Evolutionary conservation across 73 alveolate species (phyloP), one percentile per base, ranked within the genome.

Genomic region (Paramecium biaurelia): DNA sequence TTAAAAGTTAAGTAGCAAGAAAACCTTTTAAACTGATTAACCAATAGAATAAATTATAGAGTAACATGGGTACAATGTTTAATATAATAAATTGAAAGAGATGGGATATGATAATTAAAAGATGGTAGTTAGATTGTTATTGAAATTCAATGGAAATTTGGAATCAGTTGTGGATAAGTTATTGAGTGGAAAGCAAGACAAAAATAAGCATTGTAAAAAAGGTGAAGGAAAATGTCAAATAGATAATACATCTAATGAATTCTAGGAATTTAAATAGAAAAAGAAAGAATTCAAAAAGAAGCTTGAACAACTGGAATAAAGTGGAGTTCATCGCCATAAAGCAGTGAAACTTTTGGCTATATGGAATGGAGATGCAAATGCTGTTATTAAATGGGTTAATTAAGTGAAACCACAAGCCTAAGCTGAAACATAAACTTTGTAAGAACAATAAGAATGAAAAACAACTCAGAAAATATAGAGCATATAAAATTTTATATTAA

Each of bases 341-440:
- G 87, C 63, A 21, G 57, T 74, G 67, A 74, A 74, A 74, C 87
- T 74, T 6, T 74, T 74, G 14, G 87, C 87, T 26, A 74, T 74
- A 15, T 74, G n/a, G 67, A 41, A 74, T 74, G 87, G 87, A 9
- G 59, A 74, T 20, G 38, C 18, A 1, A 34, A 74, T 34, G 68
- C 87, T 74, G 87, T 74, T 15, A 5, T 74, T 24, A 37, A 74
- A 74, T 74, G 57, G 37, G 20, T 37, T 68, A 74, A 74, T 4
- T 26, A 26, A 2, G 30, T 32, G 4, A 63, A 63, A 4, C 84
- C 87, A 11, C 10, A 37, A 70, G 85, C 56, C 57, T 1, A 70
- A 7, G 20, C 67, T 41, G 37, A 37, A 74, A 18, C 34, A 34
- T 11, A 37, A 74, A 41, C 67, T 74, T 74, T 15, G 35, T 37